phyloP scores from a whole-genome alignment of 108 stramenopile species.

The Skeletonema grethae region DNA sequence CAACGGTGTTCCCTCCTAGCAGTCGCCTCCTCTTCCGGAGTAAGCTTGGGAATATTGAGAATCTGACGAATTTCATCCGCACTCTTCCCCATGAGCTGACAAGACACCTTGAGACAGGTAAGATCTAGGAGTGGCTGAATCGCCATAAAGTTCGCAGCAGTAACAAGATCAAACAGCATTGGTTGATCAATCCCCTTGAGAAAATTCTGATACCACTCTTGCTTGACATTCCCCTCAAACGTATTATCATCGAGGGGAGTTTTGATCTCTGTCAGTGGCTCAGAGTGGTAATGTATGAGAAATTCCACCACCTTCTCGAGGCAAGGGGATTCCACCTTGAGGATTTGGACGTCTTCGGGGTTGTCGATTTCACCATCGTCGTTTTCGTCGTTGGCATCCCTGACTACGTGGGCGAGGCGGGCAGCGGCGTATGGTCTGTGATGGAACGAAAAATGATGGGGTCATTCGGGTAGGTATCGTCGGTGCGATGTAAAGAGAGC shows the following conservation, averaged over 20 bases:
- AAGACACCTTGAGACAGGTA: conserved; percentile 73
- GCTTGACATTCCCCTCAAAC: conserved; percentile 74
- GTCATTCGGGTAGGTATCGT: neutral
- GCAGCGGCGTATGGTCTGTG: conserved; percentile 33
- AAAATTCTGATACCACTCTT: conserved; percentile 77
- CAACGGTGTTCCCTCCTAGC: conserved; percentile 77
- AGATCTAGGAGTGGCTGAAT: conserved; percentile 83
- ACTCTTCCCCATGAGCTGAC: conserved; percentile 69
- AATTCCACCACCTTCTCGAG: conserved; percentile 78
- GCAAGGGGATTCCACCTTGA: conserved; percentile 51
- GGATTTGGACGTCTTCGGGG: conserved; percentile 52
- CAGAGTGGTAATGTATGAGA: conserved; percentile 67
- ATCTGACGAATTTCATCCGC: conserved; percentile 79
- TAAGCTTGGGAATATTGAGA: conserved; percentile 76
- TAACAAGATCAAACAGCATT: conserved; percentile 76
- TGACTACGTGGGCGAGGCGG: conserved; percentile 40
- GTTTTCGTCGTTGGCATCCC: conserved; percentile 25
- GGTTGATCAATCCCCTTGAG: conserved; percentile 61
- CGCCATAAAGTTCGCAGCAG: conserved; percentile 82
- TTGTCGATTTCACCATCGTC: conserved; percentile 16
- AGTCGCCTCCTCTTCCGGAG: conserved; percentile 69
- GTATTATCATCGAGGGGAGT: conserved; percentile 70
- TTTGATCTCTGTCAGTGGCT: conserved; percentile 71
- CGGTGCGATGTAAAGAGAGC: neutral
- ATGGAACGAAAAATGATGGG: neutral